Evolutionary conservation across 2,329 filamentous ascomycete genomes (phyloP).

Genomic region (Xylariaceae sp.): DNA sequence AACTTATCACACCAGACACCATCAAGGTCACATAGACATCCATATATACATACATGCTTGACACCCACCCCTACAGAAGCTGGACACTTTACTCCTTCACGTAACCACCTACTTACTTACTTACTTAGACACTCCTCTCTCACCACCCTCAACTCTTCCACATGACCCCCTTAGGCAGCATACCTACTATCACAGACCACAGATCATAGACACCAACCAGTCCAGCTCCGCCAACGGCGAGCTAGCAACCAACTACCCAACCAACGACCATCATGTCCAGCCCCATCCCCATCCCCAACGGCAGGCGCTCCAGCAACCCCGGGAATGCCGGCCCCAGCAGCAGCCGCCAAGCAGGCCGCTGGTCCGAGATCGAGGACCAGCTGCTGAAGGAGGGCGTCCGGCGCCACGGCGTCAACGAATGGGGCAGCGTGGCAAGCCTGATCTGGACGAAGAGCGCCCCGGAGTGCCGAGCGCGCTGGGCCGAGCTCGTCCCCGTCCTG

Average conservation of each 20-base stretch:
- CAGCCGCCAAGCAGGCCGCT: background rate
- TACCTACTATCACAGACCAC: background rate
- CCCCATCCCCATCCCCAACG: background rate
- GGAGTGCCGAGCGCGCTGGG: constrained; percentile 21
- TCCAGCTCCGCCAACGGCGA: too few relatives aligned
- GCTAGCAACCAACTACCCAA: background rate
- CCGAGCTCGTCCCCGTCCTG: constrained; percentile 14
- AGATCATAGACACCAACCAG: too few relatives aligned
- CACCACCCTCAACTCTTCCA: background rate
- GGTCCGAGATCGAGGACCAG: constrained; percentile 24
- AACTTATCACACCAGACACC: too few relatives aligned
- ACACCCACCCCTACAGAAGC: too few relatives aligned
- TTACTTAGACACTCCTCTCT: background rate
- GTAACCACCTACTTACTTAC: background rate
- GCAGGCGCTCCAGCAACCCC: too few relatives aligned
- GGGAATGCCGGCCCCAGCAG: too few relatives aligned
- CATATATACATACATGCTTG: too few relatives aligned
- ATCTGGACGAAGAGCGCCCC: constrained; percentile 17
- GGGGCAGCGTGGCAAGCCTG: constrained; percentile 20
- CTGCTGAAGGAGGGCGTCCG: constrained; percentile 20
- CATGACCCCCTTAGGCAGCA: background rate
- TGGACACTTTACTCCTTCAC: too few relatives aligned
- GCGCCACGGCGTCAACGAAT: constrained; percentile 18
- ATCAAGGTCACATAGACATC: too few relatives aligned
- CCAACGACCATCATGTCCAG: background rate